Conservation (phyloP, 169 alveolate species). For the Plasmodium vinckei region DNA sequence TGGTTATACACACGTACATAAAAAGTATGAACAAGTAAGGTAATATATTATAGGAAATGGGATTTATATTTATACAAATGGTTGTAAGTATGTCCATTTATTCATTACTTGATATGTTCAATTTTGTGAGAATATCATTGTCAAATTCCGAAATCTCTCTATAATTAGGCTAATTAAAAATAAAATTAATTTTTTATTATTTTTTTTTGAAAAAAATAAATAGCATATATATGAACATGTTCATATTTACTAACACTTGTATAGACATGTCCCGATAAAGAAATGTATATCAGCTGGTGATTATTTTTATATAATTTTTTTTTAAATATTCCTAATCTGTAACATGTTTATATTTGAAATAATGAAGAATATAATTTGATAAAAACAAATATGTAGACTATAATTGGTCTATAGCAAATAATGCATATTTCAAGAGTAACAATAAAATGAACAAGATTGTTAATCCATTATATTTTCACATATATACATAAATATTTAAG, state of each 20-base stretch:
- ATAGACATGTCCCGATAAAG: conserved; percentile 43
- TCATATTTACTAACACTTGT: conserved; percentile 45
- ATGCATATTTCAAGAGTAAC: no score
- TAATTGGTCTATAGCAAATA: no score
- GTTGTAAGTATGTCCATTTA: not conserved
- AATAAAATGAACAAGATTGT: no score
- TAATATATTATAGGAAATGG: not conserved
- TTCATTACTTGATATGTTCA: conserved; percentile 43
- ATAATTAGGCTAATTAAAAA: conserved; percentile 5
- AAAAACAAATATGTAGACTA: not conserved
- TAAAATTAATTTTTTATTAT: conserved; percentile 2
- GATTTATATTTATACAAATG: no score
- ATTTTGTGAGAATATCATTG: conserved; percentile 33
- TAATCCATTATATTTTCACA: not conserved
- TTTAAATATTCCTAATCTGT: conserved; percentile 50
- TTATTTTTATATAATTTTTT: conserved; percentile 24
- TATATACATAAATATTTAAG: not conserved
- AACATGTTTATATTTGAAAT: not conserved
- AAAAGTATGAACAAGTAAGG: not conserved
- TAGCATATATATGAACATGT: not conserved
- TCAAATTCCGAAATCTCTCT: conserved; percentile 32
- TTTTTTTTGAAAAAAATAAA: not conserved
- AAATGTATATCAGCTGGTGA: conserved; percentile 54
- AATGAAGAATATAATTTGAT: not conserved
- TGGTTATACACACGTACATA: not conserved